Evolutionary conservation across 495 filamentous ascomycete species (phyloP), one percentile per base, ranked within the genome.

Genomic region (Talaromyces borbonicus): DNA sequence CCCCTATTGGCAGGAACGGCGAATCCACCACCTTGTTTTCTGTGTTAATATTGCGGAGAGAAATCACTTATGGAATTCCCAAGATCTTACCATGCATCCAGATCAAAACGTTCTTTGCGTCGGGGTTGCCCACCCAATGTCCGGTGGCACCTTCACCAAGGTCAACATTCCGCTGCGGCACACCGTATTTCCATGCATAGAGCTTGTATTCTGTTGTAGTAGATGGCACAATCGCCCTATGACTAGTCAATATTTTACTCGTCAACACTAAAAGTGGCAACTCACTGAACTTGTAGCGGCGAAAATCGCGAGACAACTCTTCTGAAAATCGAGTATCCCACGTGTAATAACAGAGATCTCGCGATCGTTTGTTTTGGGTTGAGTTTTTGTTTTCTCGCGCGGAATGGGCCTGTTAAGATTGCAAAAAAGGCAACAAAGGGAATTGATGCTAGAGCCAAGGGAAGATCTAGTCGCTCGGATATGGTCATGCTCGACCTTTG

Each of bases 101-200:
- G 4, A 83, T 24, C 5, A 85, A 50, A 0, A 78, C 60, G 24
- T 77, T 73, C 56, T 78, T 65, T 6, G 78, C 77, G 27, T 65
- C 60, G 39, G 69, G 66, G 27, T 67, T 61, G 4, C 80, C 80
- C 6, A 83, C 55, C 80, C 80, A 83, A 50, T 76, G 73, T 19
- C 72, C 78, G 42, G 62, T 60, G 9, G 69, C 67, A 27, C 71
- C 74, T 31, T 74, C 63, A 6, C 65, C 56, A 5, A 82, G 65
- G 3, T 67, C 52, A 15, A 76, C 63, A 16, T 56, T 67, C 23
- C 74, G 67, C 0, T 76, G 71, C 8, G 65, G 48, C 27, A 80
- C 60, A 31, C 63, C 60, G 30, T 66, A 52, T 32, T 63, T 52
- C 44, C 75, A 71, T 48, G 69, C 68, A 35, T 63, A 61, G 3